Evolutionary conservation across 371 early-diverging fungal species (phyloP).

Genomic region (Lichtheimia ornata): DNA sequence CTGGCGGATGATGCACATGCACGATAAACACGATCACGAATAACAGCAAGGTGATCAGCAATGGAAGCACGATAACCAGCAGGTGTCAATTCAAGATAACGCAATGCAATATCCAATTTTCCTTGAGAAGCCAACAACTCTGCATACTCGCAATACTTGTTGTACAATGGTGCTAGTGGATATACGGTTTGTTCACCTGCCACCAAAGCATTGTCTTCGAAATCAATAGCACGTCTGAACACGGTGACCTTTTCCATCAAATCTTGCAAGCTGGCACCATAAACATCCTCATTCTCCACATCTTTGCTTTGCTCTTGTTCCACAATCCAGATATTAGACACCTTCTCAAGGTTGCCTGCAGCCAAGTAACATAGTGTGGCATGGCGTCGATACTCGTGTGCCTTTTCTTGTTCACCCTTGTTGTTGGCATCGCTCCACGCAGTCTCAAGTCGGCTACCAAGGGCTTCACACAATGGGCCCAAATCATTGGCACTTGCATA

Average conservation of each 20-base stretch:
- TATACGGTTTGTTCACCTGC: slow-evolving; percentile 60
- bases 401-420: slow-evolving; percentile 41
- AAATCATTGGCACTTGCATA: slow-evolving; percentile 84
- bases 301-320: slow-evolving; percentile 41
- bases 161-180: slow-evolving; percentile 76
- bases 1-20: slow-evolving; percentile 57
- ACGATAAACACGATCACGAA: slow-evolving; percentile 78
- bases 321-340: slow-evolving; percentile 83
- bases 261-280: slow-evolving; percentile 60
- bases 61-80: slow-evolving; percentile 60
- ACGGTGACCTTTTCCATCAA: slow-evolving; percentile 91
- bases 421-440: slow-evolving; percentile 50
- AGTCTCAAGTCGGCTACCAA: slow-evolving; percentile 72
- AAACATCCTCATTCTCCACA: slow-evolving; percentile 12
- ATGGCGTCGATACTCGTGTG: slow-evolving; percentile 41
- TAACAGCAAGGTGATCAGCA: slow-evolving; percentile 52
- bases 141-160: slow-evolving; percentile 88
- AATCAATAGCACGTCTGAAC: slow-evolving; percentile 88
- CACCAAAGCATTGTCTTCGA: slow-evolving; percentile 49
- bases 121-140: slow-evolving; percentile 78
- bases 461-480: slow-evolving; percentile 64
- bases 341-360: slow-evolving; percentile 86
- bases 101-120: slow-evolving; percentile 70
- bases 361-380: slow-evolving; percentile 90
- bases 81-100: slow-evolving; percentile 76